phyloP scores from a whole-genome alignment of 108 stramenopile species.

The Skeletonema marinoi region DNA sequence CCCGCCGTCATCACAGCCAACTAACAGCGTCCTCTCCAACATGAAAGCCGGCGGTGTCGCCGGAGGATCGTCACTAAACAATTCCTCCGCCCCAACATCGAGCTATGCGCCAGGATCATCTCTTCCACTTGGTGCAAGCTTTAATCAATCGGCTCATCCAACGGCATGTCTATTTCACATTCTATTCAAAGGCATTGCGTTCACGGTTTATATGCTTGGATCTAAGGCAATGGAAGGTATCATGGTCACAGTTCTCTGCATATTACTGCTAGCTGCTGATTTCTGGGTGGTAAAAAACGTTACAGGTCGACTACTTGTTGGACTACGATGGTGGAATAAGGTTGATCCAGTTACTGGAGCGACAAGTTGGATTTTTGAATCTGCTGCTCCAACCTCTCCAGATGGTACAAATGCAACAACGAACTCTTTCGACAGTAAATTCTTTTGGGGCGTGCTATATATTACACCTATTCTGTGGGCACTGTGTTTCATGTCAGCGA shows the following conservation, averaged over 20 bases:
- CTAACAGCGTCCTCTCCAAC: constrained; percentile 39
- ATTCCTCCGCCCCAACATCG: constrained; percentile 2
- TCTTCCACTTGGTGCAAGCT: constrained; percentile 9
- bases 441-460: constrained; percentile 96
- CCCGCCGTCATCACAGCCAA: constrained; percentile 7
- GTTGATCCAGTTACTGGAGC: constrained; percentile 72
- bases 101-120: constrained; percentile 11
- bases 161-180: constrained; percentile 89
- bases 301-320: constrained; percentile 88
- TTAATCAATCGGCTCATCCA: constrained; percentile 78
- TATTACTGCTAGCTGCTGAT: constrained; percentile 92
- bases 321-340: constrained; percentile 97
- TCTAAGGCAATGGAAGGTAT: constrained; percentile 83
- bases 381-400: constrained; percentile 33
- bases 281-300: constrained; percentile 98
- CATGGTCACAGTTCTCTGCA: constrained; percentile 89
- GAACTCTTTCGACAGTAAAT: constrained; percentile 73
- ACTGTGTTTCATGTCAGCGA: constrained; percentile 65
- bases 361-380: constrained; percentile 95
- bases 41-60: constrained; percentile 21
- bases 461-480: constrained; percentile 84
- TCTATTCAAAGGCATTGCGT: constrained; percentile 87
- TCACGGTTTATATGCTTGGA: constrained; percentile 90
- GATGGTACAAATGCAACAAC: constrained; percentile 19
- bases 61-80: constrained; percentile 1